Conservation (phyloP, 2,329 filamentous ascomycete species). For the Polychaeton citri region DNA sequence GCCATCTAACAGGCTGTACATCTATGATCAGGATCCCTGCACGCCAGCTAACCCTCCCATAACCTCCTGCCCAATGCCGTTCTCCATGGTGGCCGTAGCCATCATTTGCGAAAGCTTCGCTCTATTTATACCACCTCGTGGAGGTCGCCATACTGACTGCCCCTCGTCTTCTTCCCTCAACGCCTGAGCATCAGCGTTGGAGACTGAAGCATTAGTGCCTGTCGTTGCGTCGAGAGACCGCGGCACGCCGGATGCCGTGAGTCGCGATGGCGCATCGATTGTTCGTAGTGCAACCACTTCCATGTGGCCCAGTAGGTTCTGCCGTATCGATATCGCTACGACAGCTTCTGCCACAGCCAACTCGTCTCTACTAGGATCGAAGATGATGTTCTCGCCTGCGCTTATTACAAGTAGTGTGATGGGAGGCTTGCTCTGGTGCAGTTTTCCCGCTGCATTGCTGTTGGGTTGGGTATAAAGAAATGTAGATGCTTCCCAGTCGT, state of each 20-base stretch:
- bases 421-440: conserved; percentile 43
- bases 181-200: conserved; percentile 27
- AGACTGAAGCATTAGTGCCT: conserved; percentile 18
- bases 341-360: conserved; percentile 84
- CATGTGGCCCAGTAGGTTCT: conserved; percentile 1
- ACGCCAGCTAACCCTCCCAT: conserved; percentile 68
- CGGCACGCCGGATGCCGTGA: conserved; percentile 35
- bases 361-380: conserved; percentile 84
- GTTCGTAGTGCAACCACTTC: conserved; percentile 32
- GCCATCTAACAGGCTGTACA: no score
- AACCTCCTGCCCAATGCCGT: conserved; percentile 76
- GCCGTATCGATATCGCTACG: conserved; percentile 62
- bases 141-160: conserved; percentile 65
- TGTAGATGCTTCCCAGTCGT: conserved; percentile 82
- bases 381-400: conserved; percentile 78
- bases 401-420: conserved; percentile 83
- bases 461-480: conserved; percentile 54
- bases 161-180: conserved; percentile 37
- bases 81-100: conserved; percentile 59
- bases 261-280: conserved; percentile 36
- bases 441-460: conserved; percentile 5
- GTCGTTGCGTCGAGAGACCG: conserved; percentile 33
- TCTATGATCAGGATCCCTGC: conserved; percentile 30
- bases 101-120: conserved; percentile 60
- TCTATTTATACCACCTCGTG: conserved; percentile 70